Evolutionary conservation across 2,329 filamentous ascomycete genomes (phyloP).

Genomic region (Lojkania enalia): DNA sequence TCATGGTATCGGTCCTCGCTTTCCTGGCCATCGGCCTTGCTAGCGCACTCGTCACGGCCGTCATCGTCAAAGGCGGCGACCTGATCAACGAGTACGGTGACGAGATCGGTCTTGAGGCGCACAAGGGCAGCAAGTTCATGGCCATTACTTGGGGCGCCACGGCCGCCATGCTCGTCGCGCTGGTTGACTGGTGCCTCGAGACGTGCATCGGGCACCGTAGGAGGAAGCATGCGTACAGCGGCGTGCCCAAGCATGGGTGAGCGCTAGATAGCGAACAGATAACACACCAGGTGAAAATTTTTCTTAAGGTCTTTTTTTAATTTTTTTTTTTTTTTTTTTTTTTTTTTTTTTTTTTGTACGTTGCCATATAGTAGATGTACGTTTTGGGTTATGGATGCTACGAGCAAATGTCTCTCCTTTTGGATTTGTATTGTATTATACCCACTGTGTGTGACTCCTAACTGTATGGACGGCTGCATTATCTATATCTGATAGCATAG

Average conservation of each 20-base stretch:
- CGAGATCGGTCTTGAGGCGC: constrained; percentile 53
- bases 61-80: constrained; percentile 57
- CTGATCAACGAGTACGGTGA: constrained; percentile 59
- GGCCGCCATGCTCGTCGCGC: constrained; percentile 47
- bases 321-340: no score
- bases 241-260: constrained; percentile 25
- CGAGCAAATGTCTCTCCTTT: no score
- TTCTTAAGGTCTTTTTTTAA: no score
- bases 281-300: background rate
- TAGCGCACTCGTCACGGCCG: constrained; percentile 72
- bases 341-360: no score
- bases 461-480: no score
- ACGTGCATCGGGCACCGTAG: constrained; percentile 30
- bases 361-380: no score
- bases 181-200: constrained; percentile 35
- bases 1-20: constrained; percentile 54
- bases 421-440: no score
- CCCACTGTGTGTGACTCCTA: no score
- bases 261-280: background rate
- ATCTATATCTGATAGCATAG: no score
- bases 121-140: constrained; percentile 59
- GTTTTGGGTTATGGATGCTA: no score
- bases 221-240: constrained; percentile 7
- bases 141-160: constrained; percentile 63
- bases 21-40: constrained; percentile 67